Evolutionary conservation across 495 filamentous ascomycete species (phyloP), one percentile per base, ranked within the genome.

Genomic region (Penicillium goetzii): DNA sequence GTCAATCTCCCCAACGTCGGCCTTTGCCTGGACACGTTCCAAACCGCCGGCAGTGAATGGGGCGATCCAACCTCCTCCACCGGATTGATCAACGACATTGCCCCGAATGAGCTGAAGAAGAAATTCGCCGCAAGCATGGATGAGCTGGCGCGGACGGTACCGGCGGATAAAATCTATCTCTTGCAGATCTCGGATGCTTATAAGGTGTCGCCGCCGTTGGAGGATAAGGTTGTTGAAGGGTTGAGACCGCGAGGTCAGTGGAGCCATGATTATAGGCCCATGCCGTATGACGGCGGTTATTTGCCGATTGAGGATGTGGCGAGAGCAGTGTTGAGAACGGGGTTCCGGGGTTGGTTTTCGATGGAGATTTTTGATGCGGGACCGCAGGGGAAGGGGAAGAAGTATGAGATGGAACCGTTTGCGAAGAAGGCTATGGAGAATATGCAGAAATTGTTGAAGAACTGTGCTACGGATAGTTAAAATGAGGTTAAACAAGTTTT

Each of bases 161-260:
- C 89, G 0, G 72, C 80, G 4, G 87, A 90, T 25, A 93, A 91
- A 72, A 92, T 93, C 40, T 92, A 85, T 69, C 74, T 93, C 2
- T 70, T 93, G 21, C 90, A 94, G 73, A 88, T 93, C 54, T 88
- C 83, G 12, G 91, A 94, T 74, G 92, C 90, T n/a, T 92, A 92
- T 66, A 85, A 81, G 66, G 80, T 85, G 3, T 68, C 76, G 0
- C 54, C 68, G 25, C 88, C 89, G 4, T 61, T 91, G 3, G 69
- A 80, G 34, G 73, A 76, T 15, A 72, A 81, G 55, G 55, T 67
- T 1, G 72, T 83, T 47, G 68, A 70, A 10, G 86, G 84, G 0
- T 63, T 87, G 38, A 69, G 86, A 45, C 85, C 90, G 11, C 77
- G 88, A 19, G 87, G 81, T 2, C 76, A 82, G 30, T 94, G 91